Conservation (phyloP, 2,329 filamentous ascomycete genomes). For the Coleophoma eucalyptorum region DNA sequence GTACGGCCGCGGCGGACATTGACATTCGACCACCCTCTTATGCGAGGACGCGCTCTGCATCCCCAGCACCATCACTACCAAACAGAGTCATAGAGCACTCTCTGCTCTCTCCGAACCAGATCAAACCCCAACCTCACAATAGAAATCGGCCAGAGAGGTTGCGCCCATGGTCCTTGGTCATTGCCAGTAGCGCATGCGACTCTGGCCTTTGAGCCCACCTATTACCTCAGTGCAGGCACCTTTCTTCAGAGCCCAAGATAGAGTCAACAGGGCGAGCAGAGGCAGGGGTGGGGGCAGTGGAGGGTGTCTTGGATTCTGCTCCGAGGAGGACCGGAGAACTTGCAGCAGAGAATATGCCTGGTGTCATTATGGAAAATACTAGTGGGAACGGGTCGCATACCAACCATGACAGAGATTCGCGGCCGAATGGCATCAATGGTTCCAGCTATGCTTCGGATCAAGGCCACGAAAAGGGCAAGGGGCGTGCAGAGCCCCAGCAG, state of each 20-base stretch:
- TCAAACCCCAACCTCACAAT: no score
- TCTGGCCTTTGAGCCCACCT: constrained; percentile 14
- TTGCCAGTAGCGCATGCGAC: constrained; percentile 24
- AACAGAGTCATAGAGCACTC: constrained; percentile 7
- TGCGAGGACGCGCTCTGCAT: constrained; percentile 24
- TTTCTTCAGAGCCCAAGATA: constrained; percentile 26
- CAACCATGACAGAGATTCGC: constrained; percentile 50
- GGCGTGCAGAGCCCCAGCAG: constrained; percentile 20
- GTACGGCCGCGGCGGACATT: constrained; percentile 1
- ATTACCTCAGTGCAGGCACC: constrained; percentile 3
- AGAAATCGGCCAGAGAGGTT: constrained; percentile 1
- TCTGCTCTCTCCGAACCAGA: no score
- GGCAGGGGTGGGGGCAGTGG: constrained; percentile 20
- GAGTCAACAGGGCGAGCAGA: constrained; percentile 24
- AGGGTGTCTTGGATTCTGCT: constrained; percentile 19
- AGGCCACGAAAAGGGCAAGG: constrained; percentile 27
- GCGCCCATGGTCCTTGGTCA: constrained; percentile 23
- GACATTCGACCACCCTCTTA: constrained; percentile 17
- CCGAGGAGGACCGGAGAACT: constrained; percentile 17
- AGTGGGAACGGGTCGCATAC: constrained; percentile 48
- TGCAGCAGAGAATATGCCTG: constrained; percentile 40
- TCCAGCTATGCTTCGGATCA: constrained; percentile 29
- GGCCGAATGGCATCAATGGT: constrained; percentile 41
- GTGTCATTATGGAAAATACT: constrained; percentile 53
- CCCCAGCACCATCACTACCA: constrained; percentile 11